Evolutionary conservation across 129 eudicot genomes (phyloP), one percentile per base, ranked within the genome.

Genomic region (Pseudognaphalium luteoalbum): DNA sequence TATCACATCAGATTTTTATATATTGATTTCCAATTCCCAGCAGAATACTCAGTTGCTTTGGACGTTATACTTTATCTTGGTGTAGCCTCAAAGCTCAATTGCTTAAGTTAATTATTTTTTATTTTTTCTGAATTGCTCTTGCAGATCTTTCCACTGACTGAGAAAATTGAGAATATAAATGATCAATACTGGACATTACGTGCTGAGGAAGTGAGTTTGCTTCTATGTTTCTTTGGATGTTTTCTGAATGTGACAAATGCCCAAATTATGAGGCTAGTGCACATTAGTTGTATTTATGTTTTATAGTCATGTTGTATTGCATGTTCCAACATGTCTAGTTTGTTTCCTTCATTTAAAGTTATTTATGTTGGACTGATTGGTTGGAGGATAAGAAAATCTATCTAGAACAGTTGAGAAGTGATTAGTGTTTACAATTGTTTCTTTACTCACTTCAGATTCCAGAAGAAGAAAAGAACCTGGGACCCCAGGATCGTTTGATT

Each of bases 391-490:
- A 56, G 66, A 54, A 52, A 33, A 7, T 33, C 34, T 32, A 56
- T 72, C 14, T 32, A 4, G 52, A 56, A 56, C 19, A 32, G 33
- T 72, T 11, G 5, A 32, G 71, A 66, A 56, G 44, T 57, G 61
- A 37, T 54, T 56, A 41, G 56, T 37, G 25, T 35, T 67, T 5
- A 12, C 4, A 29, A 51, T 66, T 41, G 10, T 78, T 59, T 42
- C 22, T 20, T n/a, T 47, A 39, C 28, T 21, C 52, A 19, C 20
- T 62, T 47, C 85, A 94, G 98, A 86, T 94, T 76, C 98, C 98
- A 22, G 97, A 94, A 86, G 98, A 94, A 80, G 98, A 94, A 81
- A 91, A 88, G 88, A 89, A 91, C 78, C 81, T 91, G 56, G 93
- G 96, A 59, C 87, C 97, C 34, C 86, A 87, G 22, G 96, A 94